Conservation (phyloP, 495 filamentous ascomycete species). For the Echria macrotheca region DNA sequence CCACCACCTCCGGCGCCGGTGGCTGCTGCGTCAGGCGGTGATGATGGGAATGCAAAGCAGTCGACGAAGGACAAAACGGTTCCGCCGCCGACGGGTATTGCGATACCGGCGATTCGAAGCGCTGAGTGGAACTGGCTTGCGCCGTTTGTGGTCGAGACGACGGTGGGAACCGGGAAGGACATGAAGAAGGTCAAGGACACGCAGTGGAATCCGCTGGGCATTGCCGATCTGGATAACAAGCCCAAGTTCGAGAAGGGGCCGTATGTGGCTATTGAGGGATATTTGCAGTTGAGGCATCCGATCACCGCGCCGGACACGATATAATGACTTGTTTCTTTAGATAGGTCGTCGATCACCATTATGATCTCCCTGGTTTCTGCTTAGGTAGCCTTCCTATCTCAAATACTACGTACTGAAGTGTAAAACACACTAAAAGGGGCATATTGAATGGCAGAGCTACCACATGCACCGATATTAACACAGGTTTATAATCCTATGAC, state of each 20-base stretch:
- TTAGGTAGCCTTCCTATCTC: too few relatives aligned
- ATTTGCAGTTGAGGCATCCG: conserved; percentile 36
- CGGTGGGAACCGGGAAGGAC: neutral
- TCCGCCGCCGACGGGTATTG: neutral
- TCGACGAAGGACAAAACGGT: neutral
- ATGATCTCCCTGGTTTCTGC: too few relatives aligned
- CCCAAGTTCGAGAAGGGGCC: conserved; percentile 31
- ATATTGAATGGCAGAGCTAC: too few relatives aligned
- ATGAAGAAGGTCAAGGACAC: neutral
- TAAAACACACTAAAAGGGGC: too few relatives aligned
- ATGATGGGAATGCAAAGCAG: neutral
- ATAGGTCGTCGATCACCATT: too few relatives aligned
- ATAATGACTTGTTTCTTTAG: too few relatives aligned
- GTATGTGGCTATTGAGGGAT: conserved; percentile 43
- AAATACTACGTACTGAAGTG: too few relatives aligned
- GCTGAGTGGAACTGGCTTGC: conserved; percentile 2
- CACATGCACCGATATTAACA: too few relatives aligned
- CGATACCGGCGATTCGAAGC: neutral
- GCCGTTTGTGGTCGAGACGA: neutral
- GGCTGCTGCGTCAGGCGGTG: too few relatives aligned
- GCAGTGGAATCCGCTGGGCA: neutral
- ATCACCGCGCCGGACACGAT: neutral
- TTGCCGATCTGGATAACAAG: conserved; percentile 7
- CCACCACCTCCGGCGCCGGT: too few relatives aligned
- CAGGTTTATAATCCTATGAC: too few relatives aligned